Conservation (phyloP, 805 yeast species). For the Candida suzukii region DNA sequence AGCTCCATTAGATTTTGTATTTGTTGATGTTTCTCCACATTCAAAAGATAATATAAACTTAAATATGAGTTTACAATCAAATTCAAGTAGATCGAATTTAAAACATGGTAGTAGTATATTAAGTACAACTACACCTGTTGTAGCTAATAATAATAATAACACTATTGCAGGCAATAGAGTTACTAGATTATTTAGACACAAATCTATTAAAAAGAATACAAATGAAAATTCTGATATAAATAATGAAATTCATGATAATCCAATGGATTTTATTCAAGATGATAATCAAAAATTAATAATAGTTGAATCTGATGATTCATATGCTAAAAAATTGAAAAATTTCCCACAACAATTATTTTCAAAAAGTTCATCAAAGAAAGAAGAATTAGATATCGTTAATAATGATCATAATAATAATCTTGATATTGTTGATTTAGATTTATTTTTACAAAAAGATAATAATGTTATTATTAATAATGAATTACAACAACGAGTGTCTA, state of each 20-base stretch:
- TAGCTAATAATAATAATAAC: no score
- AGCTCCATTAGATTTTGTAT: conserved; percentile 23
- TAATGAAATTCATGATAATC: not conserved
- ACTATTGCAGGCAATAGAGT: conserved; percentile 5
- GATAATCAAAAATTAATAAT: no score
- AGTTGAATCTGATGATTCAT: no score
- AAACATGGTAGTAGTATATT: no score
- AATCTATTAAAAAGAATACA: conserved; percentile 9
- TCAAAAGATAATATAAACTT: not conserved
- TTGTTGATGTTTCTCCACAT: conserved; percentile 18
- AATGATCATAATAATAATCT: not conserved
- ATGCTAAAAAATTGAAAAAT: not conserved
- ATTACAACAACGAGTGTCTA: no score
- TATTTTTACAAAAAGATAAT: no score
- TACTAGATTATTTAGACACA: conserved; percentile 13
- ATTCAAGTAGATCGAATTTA: not conserved
- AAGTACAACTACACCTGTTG: no score
- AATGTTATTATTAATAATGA: no score
- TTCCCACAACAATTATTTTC: not conserved
- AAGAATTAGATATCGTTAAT: not conserved
- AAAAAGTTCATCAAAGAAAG: not conserved
- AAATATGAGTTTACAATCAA: not conserved
- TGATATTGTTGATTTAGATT: no score
- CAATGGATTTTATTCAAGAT: not conserved
- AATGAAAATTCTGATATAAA: not conserved